Conservation (phyloP, 2,329 filamentous ascomycete genomes). For the Plectosphaerella cucumerina region DNA sequence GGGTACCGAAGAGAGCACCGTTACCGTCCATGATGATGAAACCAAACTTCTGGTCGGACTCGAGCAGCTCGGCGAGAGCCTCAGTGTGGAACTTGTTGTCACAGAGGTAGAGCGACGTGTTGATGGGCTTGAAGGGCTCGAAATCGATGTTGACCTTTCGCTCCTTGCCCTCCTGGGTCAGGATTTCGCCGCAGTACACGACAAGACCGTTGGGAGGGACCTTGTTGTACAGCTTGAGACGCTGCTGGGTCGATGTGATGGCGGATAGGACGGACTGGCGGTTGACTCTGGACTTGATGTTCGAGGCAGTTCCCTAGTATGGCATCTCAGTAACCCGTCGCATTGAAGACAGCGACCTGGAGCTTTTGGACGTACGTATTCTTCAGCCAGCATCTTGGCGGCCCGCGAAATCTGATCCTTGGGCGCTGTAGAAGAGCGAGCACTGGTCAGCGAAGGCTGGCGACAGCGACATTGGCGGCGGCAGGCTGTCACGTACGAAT, state of each 20-base stretch:
- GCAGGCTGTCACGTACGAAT: constrained; percentile 65
- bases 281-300: constrained; percentile 99
- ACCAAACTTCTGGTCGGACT: constrained; percentile 98
- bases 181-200: constrained; percentile 99
- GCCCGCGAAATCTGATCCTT: constrained; percentile 97
- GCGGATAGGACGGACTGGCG: constrained; percentile 95
- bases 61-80: constrained; percentile 90
- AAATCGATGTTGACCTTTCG: constrained; percentile 99
- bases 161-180: constrained; percentile 97
- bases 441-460: constrained; percentile 16
- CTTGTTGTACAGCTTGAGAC: constrained; percentile 98
- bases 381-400: constrained; percentile 99
- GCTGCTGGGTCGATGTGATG: constrained; percentile 98
- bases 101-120: constrained; percentile 97
- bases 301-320: constrained; percentile 85
- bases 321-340: constrained; percentile 18
- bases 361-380: constrained; percentile 66
- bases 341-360: not conserved
- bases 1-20: constrained; percentile 91
- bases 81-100: constrained; percentile 99
- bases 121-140: constrained; percentile 99
- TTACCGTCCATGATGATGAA: constrained; percentile 99
- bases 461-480: not conserved
- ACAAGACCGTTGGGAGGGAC: constrained; percentile 96
- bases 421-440: constrained; percentile 56